Evolutionary conservation across 129 eudicot genomes (phyloP).

Genomic region (Chrysanthemum lavandulifolium): DNA sequence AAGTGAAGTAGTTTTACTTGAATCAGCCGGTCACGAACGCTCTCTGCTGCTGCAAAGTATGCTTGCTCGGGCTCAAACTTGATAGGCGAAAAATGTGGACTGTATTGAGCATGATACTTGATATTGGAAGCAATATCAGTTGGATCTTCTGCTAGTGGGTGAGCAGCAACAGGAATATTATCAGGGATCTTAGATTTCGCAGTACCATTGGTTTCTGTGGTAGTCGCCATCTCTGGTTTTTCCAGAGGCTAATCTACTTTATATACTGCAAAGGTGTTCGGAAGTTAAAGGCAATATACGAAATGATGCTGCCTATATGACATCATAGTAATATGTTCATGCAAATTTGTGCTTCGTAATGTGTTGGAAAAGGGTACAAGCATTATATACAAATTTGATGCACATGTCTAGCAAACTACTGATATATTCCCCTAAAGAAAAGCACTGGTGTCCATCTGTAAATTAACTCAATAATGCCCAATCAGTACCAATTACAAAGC

Average conservation of each 20-base stretch:
- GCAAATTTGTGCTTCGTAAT: background rate
- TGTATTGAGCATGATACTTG: constrained; percentile 84
- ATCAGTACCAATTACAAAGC: too few relatives aligned
- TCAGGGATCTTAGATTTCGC: constrained; percentile 40
- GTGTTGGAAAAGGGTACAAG: background rate
- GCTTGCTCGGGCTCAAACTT: constrained; percentile 99
- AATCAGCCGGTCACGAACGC: constrained; percentile 86
- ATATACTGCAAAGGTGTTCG: constrained; percentile 9
- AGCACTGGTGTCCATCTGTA: too few relatives aligned
- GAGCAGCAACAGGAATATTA: constrained; percentile 67
- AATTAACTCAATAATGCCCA: too few relatives aligned
- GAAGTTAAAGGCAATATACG: too few relatives aligned
- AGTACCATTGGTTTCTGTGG: constrained; percentile 43
- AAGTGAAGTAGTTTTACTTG: constrained; percentile 43
- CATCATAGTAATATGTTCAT: background rate
- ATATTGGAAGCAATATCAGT: constrained; percentile 86
- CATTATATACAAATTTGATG: background rate
- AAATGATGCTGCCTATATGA: background rate
- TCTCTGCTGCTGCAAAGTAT: constrained; percentile 91
- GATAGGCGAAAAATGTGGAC: constrained; percentile 92
- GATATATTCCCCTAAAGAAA: background rate
- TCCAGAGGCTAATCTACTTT: constrained; percentile 22
- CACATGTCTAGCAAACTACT: background rate
- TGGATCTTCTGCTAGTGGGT: constrained; percentile 70
- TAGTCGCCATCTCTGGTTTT: constrained; percentile 46